Conservation (phyloP, 768 basidiomycete species). For the Boletus pseudo-olivaceus region DNA sequence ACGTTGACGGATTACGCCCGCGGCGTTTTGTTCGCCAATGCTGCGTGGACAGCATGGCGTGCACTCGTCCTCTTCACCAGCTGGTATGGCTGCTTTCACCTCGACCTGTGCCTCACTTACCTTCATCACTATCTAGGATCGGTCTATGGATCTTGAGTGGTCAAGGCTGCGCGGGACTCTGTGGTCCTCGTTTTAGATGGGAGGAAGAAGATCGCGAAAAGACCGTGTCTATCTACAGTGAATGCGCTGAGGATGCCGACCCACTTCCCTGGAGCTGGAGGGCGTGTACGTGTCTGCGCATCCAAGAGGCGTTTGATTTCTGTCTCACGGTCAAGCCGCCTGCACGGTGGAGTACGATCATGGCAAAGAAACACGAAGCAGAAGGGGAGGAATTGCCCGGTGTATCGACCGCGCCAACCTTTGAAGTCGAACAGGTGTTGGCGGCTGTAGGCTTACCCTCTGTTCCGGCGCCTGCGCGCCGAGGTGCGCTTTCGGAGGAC, state of each 20-base stretch:
- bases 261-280: constrained; percentile 79
- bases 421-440: constrained; percentile 55
- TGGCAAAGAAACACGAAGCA: constrained; percentile 31
- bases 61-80: constrained; percentile 62
- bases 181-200: constrained; percentile 81
- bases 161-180: constrained; percentile 74
- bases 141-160: constrained; percentile 79
- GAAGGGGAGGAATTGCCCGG: constrained; percentile 25
- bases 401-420: constrained; percentile 31
- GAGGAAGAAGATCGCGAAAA: constrained; percentile 76
- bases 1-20: constrained; percentile 71
- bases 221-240: constrained; percentile 47
- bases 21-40: constrained; percentile 78
- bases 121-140: constrained; percentile 42
- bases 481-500: constrained; percentile 59
- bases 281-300: constrained; percentile 61
- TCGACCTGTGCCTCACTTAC: neutral
- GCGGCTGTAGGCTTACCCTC: constrained; percentile 52
- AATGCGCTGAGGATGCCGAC: constrained; percentile 39
- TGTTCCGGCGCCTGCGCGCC: constrained; percentile 49
- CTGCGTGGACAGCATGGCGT: constrained; percentile 78
- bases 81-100: constrained; percentile 42
- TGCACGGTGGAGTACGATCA: constrained; percentile 34
- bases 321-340: constrained; percentile 51
- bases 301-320: constrained; percentile 80